phyloP scores from a whole-genome alignment of 2,329 filamentous ascomycete genomes.

The Mariannaea elegans region DNA sequence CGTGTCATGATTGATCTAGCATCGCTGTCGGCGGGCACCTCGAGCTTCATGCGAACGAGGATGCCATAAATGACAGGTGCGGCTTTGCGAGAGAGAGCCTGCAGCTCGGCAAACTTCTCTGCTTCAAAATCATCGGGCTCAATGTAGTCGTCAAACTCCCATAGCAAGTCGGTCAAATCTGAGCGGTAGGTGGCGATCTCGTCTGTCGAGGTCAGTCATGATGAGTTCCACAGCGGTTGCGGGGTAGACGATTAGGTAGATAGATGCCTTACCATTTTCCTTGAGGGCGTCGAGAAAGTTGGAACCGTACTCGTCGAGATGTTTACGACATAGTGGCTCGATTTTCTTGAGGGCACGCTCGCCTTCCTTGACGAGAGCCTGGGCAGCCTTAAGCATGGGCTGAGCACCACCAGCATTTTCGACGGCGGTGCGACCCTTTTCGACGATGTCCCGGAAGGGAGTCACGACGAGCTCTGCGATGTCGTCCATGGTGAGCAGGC shows the following conservation, averaged over 20 bases:
- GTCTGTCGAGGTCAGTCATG: constrained; percentile 47
- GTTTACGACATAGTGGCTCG: constrained; percentile 60
- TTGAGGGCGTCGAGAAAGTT: constrained; percentile 62
- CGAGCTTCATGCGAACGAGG: constrained; percentile 63
- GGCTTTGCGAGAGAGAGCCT: constrained; percentile 56
- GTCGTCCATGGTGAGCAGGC: constrained; percentile 48
- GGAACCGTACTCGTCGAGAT: constrained; percentile 57
- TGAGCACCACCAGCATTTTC: constrained; percentile 57
- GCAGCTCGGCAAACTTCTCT: constrained; percentile 58
- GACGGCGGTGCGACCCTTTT: constrained; percentile 58
- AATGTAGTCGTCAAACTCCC: constrained; percentile 66
- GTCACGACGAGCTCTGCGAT: constrained; percentile 56
- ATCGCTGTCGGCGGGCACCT: constrained; percentile 42
- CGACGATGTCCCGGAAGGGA: constrained; percentile 62
- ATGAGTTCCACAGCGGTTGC: background rate
- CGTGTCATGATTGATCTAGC: constrained; percentile 41
- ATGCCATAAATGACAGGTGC: constrained; percentile 60
- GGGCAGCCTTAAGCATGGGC: constrained; percentile 60
- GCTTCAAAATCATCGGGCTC: constrained; percentile 60
- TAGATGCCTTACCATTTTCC: constrained; percentile 57
- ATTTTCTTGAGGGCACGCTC: constrained; percentile 60
- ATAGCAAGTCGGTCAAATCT: constrained; percentile 60
- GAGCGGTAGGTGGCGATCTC: constrained; percentile 59
- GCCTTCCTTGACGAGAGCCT: constrained; percentile 57
- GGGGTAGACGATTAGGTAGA: constrained; percentile 3